phyloP scores from a whole-genome alignment of 108 stramenopile genomes.

The Chaetoceros tenuissimus region DNA sequence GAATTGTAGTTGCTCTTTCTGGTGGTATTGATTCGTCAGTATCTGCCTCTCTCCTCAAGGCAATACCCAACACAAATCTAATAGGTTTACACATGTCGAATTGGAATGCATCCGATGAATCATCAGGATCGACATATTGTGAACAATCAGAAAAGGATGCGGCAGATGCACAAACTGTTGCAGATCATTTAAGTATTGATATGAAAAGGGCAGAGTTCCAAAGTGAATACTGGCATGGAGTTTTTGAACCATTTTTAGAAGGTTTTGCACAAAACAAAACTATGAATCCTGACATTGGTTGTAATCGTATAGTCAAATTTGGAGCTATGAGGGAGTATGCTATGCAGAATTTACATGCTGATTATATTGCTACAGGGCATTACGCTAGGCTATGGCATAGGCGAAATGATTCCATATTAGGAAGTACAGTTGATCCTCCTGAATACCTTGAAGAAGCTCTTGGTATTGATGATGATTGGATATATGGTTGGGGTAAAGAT shows the following conservation, averaged over 20 bases:
- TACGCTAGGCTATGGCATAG: conserved; percentile 77
- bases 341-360: conserved; percentile 24
- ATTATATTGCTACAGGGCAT: conserved; percentile 88
- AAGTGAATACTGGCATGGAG: conserved; percentile 85
- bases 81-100: conserved; percentile 82
- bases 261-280: conserved; percentile 37
- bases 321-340: conserved; percentile 74
- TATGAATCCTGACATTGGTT: conserved; percentile 90
- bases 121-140: conserved; percentile 16
- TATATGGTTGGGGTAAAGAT: conserved; percentile 5
- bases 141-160: conserved; percentile 60
- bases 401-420: neutral
- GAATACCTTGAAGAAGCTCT: neutral
- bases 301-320: conserved; percentile 93
- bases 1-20: neutral
- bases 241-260: conserved; percentile 85
- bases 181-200: conserved; percentile 64
- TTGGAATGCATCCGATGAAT: conserved; percentile 75
- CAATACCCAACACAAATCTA: conserved; percentile 5
- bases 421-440: neutral
- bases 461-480: conserved; percentile 24
- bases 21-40: neutral
- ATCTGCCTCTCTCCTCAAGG: neutral
- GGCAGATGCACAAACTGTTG: conserved; percentile 74
- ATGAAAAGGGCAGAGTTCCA: conserved; percentile 67